Conservation (phyloP, 257 asterid species). For the Hygrophila difformis region DNA sequence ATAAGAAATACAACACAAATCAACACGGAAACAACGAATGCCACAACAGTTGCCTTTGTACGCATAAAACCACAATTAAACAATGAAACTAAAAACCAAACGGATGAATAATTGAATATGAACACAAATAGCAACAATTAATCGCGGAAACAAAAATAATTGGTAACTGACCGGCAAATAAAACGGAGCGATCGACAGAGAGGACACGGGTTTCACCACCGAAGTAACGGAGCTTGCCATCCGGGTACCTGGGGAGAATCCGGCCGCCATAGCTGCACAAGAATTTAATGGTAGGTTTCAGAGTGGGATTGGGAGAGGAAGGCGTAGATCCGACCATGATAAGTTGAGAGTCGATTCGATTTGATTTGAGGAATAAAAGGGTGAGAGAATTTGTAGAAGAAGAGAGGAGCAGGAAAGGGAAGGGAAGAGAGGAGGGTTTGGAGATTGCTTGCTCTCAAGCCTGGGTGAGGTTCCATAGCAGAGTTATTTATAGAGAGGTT, state of each 20-base stretch:
- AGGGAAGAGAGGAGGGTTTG: no score
- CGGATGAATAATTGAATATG: not conserved
- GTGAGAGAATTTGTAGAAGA: no score
- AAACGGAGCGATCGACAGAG: constrained; percentile 62
- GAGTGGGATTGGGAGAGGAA: constrained; percentile 17
- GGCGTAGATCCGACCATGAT: constrained; percentile 45
- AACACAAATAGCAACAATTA: not conserved
- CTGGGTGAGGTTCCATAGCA: no score
- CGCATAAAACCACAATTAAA: not conserved
- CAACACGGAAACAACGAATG: not conserved
- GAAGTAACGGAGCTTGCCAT: constrained; percentile 83
- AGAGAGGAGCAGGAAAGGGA: no score
- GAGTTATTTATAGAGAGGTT: no score
- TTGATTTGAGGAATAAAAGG: constrained; percentile 2
- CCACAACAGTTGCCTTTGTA: not conserved
- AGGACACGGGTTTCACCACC: constrained; percentile 92
- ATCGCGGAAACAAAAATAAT: not conserved
- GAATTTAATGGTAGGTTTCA: constrained; percentile 42
- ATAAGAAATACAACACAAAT: not conserved
- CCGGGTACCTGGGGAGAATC: constrained; percentile 76
- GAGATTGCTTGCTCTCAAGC: no score
- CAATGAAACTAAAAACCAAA: not conserved
- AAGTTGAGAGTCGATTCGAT: not conserved
- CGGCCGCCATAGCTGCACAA: constrained; percentile 89
- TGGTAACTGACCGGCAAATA: constrained; percentile 46